Percentiles rank a stretch among this genome's conserved stretches.
These are phyloP conservation scores for Fusarium sp. DNA, from an alignment of 2,329 filamentous ascomycete genomes.

Conservation along the genomic window DNA sequence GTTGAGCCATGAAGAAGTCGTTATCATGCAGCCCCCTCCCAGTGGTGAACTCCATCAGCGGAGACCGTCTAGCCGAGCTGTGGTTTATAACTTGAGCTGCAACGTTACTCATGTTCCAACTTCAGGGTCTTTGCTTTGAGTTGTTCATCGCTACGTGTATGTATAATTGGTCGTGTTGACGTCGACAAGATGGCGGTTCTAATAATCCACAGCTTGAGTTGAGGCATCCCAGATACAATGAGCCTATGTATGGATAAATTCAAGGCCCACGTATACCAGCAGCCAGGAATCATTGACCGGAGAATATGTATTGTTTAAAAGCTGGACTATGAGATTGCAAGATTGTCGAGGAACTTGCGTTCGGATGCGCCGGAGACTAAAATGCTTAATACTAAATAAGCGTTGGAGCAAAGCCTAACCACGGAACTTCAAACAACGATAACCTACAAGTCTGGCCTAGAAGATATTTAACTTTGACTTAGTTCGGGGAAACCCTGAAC, in stretches of 20 bases:
- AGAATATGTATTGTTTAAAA: neutral
- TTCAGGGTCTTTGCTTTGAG: slow-evolving; percentile 2
- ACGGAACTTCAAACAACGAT: neutral
- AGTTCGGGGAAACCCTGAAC: slow-evolving; percentile 1
- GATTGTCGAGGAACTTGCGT: neutral
- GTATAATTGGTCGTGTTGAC: slow-evolving; percentile 8
- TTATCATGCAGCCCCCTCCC: slow-evolving; percentile 21
- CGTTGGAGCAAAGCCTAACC: slow-evolving; percentile 4
- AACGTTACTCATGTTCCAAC: slow-evolving; percentile 21
- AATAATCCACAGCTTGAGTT: neutral
- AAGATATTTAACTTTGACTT: neutral
- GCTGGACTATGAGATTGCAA: neutral
- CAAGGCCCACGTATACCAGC: neutral
- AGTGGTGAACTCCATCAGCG: slow-evolving; percentile 10
- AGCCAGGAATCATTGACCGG: neutral
- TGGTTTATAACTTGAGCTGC: slow-evolving; percentile 4
- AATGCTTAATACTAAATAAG: slow-evolving; percentile 1
- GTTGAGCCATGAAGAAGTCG: slow-evolving; percentile 6
- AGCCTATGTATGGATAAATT: neutral
- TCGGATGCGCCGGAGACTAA: neutral
- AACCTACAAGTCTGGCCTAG: neutral
- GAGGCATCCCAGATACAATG: neutral
- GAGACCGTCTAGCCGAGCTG: slow-evolving; percentile 6
- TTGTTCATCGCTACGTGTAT: neutral
- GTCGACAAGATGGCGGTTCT: neutral